phyloP scores from a whole-genome alignment of 306 rosid species.

The Vigna reflexopilosa region DNA sequence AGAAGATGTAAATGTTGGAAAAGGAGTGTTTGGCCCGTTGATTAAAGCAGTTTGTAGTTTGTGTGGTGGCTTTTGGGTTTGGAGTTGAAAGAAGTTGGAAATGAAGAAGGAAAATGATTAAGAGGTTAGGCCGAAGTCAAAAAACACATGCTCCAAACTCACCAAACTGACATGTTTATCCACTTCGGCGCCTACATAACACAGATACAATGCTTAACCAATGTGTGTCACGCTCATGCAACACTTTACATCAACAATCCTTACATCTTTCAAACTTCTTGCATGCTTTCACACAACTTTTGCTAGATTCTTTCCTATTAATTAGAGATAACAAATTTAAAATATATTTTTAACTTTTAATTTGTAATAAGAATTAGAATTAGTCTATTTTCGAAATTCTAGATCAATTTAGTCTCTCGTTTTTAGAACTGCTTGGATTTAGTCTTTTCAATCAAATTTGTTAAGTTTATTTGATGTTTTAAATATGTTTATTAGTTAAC shows the following conservation, averaged over 20 bases:
- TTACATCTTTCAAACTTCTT: no score
- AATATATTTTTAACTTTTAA: no score
- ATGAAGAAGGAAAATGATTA: background rate
- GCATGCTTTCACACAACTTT: background rate
- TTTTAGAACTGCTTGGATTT: no score
- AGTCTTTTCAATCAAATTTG: no score
- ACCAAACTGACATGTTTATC: background rate
- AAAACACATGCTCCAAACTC: background rate
- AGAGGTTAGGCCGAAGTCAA: slow-evolving; percentile 9
- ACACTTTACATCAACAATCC: background rate
- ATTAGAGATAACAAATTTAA: no score
- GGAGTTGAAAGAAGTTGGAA: background rate
- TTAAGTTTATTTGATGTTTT: no score
- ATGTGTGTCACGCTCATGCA: background rate
- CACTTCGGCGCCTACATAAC: slow-evolving; percentile 26
- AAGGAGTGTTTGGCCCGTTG: background rate
- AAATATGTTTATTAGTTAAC: no score
- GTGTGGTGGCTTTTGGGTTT: background rate
- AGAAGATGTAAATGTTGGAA: background rate
- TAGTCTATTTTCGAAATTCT: no score
- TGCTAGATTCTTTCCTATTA: no score
- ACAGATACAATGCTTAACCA: background rate
- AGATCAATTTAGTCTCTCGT: no score
- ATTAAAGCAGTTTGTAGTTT: background rate
- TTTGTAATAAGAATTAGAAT: no score